Evolutionary conservation across 306 rosid species (phyloP), one percentile per base, ranked within the genome.

Genomic region (Rosa persica): DNA sequence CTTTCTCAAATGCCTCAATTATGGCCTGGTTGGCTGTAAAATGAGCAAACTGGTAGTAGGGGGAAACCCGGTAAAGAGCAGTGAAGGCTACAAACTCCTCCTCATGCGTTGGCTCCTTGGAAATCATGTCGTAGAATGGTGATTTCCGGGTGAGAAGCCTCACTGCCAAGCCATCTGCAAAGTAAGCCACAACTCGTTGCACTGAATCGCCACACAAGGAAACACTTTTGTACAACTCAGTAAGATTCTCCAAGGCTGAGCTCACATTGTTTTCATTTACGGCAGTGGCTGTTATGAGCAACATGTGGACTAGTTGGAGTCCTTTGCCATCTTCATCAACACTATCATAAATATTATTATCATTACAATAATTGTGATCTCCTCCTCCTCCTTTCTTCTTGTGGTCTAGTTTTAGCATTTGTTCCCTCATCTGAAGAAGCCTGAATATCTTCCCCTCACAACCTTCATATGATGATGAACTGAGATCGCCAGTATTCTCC

Each of bases 1-100:
- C 93, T n/a, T 48, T 83, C 83, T 92, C 97, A 58, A 90, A 90
- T 1, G 89, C 82, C 54, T 92, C 97, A 4, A 92, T 80, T 42
- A 92, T 92, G 6, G 87, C 91, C 52, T 92, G 97, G 75, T 90
- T 90, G 8, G 97, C 97, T 0, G 97, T 92, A 84, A 92, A 92
- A 72, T 92, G 96, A 36, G 97, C 97, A 27, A 92, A 92, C 44
- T 92, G 97, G 79, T 52, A 87, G 77, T 87, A 90, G 0, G 97
- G 97, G 1, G 97, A 92, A 5, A 86, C 96, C 36, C 86, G 65
- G 43, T 92, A 90, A 48, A 92, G 89, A 61, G 86, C 86, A 0
- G 89, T 92, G 76, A 89, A 90, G 1, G 97, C 90, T 0, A 81
- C 78, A 20, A 90, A 90, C 77, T 85, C 87, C 68, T 90, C 96